Base-by-base conservation (phyloP, 306 rosid genomes). In the Medicago ruthenica region DNA sequence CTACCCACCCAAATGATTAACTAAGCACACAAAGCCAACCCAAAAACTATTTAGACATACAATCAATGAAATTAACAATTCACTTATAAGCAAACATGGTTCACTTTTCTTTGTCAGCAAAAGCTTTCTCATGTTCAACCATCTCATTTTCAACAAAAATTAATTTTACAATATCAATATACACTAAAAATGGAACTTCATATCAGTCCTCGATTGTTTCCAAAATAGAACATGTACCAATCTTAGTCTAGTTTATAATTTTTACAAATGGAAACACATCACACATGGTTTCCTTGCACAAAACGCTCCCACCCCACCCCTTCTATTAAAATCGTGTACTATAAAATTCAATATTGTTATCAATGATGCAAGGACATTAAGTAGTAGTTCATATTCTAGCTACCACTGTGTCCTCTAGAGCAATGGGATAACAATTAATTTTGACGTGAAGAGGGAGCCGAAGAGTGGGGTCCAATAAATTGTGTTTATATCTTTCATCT, bases 351-450 rank as follows among this genome's bases (percentile, higher is more conserved):
- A 58, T 58, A 58, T 21, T 58, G 31, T 11, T 58, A 21, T 21
- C 9, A 22, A 58, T 58, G 36, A 5, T 58, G 16, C 16, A 11
- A 58, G 34, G 63, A 13, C 37, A 27, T 21, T 11, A 58, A 55
- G 15, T 4, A 55, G n/a, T 57, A 57, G 63, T 57, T 37, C 37
- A 58, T 27, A 58, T 22, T 58, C 39, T 58, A 58, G 39, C 36
- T 58, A 58, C 64, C 36, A 58, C 8, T 58, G 36, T 58, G 8
- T 58, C n/a, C 64, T 58, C 12, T 5, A 22, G 36, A 11, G 64
- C 37, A 14, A 58, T 58, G n/a, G 39, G 16, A 58, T 58, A 58
- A 22, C 39, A 58, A 22, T 58, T 58, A 58, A 58, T 58, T 58
- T 58, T 22, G 17, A 58, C 21, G 36, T 58, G 36, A 58, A 27